A percentile compares a stretch with the other conserved stretches of the same genome.
phyloP scores from a whole-genome alignment of 495 filamentous ascomycete species.

The Penicillium riverlandense region DNA sequence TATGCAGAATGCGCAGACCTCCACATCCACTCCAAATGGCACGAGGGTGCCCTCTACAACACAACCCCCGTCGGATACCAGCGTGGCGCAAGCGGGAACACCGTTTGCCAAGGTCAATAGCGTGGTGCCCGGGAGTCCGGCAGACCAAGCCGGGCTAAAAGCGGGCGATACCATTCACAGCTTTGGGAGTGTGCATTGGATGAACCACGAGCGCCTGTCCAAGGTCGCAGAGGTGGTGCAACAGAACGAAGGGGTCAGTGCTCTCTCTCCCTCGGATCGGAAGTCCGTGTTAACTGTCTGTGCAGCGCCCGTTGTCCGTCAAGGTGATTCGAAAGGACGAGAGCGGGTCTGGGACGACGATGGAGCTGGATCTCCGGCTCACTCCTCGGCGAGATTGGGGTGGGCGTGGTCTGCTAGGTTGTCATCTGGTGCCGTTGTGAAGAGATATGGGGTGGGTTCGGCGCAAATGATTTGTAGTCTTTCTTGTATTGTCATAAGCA shows the following conservation, averaged over 20 bases:
- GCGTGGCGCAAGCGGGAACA: constrained; percentile 36
- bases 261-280: neutral
- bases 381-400: constrained; percentile 78
- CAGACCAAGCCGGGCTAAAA: constrained; percentile 73
- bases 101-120: constrained; percentile 90
- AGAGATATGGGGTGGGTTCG: neutral
- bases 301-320: constrained; percentile 57
- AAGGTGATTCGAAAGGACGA: constrained; percentile 53
- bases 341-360: constrained; percentile 23
- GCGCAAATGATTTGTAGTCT: neutral
- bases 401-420: constrained; percentile 79
- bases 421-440: constrained; percentile 73
- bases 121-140: constrained; percentile 72
- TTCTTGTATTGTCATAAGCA: constrained; percentile 2
- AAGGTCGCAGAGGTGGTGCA: constrained; percentile 81
- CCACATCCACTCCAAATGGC: constrained; percentile 18
- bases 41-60: constrained; percentile 15
- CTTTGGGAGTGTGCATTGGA: constrained; percentile 74
- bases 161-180: constrained; percentile 73
- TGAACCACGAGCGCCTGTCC: constrained; percentile 77
- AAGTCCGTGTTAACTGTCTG: constrained; percentile 5
- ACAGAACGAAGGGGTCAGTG: constrained; percentile 81
- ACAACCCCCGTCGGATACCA: constrained; percentile 10
- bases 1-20: constrained; percentile 23
- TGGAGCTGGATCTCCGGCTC: constrained; percentile 62